A percentile compares a stretch with the other conserved stretches of the same genome.
These are phyloP conservation scores for Hypomontagnella submonticulosa DNA, from an alignment of 495 filamentous ascomycete species.

Conservation along the genomic window DNA sequence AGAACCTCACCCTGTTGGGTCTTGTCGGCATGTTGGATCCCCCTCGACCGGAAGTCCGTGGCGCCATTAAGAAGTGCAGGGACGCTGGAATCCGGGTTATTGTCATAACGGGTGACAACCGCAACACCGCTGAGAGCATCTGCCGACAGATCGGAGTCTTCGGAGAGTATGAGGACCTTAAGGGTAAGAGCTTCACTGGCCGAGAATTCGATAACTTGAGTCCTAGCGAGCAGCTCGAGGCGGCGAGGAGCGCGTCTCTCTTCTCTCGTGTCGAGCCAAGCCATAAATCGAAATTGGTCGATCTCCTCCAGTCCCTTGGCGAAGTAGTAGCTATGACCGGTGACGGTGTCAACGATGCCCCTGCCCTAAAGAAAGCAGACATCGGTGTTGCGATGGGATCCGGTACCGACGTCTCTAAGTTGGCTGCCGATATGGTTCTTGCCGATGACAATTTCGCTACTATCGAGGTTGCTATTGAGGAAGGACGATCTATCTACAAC, in stretches of 20 bases:
- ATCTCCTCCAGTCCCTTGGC: constrained; percentile 90
- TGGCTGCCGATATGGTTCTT: constrained; percentile 98
- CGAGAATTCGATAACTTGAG: constrained; percentile 91
- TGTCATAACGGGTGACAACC: constrained; percentile 98
- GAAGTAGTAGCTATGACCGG: constrained; percentile 99
- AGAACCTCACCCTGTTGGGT: constrained; percentile 91
- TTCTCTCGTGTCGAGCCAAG: constrained; percentile 97
- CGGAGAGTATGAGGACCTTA: constrained; percentile 80
- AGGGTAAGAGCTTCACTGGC: constrained; percentile 93
- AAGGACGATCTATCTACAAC: constrained; percentile 98
- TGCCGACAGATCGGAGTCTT: constrained; percentile 98
- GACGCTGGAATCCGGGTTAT: constrained; percentile 96
- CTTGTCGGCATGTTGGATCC: constrained; percentile 98
- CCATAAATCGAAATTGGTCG: constrained; percentile 96
- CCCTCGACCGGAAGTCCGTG: constrained; percentile 91
- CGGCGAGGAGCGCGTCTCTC: constrained; percentile 84
- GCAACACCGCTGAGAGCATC: constrained; percentile 96
- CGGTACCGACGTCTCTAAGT: constrained; percentile 95
- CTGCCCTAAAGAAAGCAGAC: constrained; percentile 97
- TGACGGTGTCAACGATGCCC: constrained; percentile 98
- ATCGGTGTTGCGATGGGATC: constrained; percentile 99
- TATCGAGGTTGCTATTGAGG: constrained; percentile 94
- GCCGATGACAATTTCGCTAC: constrained; percentile 99
- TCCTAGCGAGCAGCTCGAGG: constrained; percentile 80
- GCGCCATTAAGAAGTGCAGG: constrained; percentile 86